Percentiles rank a stretch among this genome's conserved stretches.
These are phyloP conservation scores for Lactifluus echinatus DNA, from an alignment of 768 basidiomycete species.

Conservation along the genomic window DNA sequence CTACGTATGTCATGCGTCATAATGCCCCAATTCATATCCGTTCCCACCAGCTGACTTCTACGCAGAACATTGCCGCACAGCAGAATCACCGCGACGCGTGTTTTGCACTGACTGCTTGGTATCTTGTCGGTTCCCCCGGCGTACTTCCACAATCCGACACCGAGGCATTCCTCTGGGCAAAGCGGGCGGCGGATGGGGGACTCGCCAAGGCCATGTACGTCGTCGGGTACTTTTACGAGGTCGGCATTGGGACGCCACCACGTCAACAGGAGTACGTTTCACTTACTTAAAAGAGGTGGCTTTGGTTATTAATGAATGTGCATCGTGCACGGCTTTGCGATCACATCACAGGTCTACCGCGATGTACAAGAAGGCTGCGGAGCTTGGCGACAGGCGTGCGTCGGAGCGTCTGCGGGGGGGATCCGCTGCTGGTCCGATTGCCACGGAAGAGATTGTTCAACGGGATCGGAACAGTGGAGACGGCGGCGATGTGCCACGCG, in stretches of 20 bases:
- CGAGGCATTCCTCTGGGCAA: conserved; percentile 96
- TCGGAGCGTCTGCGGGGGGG: conserved; percentile 67
- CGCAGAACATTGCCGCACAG: conserved; percentile 93
- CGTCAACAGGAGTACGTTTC: conserved; percentile 55
- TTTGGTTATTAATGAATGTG: neutral
- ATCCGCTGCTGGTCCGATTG: conserved; percentile 44
- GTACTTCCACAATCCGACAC: conserved; percentile 98
- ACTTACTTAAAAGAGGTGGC: neutral
- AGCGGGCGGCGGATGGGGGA: conserved; percentile 87
- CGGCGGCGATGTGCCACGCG: conserved; percentile 34
- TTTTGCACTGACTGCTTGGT: conserved; percentile 98
- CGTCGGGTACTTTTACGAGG: conserved; percentile 94
- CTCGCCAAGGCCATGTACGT: conserved; percentile 96
- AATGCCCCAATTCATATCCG: neutral
- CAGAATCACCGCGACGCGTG: conserved; percentile 96
- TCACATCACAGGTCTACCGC: conserved; percentile 44
- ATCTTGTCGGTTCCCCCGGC: conserved; percentile 95
- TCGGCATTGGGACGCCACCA: conserved; percentile 75
- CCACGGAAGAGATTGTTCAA: conserved; percentile 50
- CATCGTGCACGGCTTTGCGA: neutral
- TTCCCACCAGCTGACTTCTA: neutral
- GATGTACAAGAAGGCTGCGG: conserved; percentile 88
- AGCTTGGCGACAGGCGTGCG: conserved; percentile 91
- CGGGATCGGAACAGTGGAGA: conserved; percentile 40
- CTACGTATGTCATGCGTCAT: conserved; percentile 76